Base-by-base conservation (phyloP, 192 early-diverging fungal genomes). In the Linnemannia schmuckeri region DNA sequence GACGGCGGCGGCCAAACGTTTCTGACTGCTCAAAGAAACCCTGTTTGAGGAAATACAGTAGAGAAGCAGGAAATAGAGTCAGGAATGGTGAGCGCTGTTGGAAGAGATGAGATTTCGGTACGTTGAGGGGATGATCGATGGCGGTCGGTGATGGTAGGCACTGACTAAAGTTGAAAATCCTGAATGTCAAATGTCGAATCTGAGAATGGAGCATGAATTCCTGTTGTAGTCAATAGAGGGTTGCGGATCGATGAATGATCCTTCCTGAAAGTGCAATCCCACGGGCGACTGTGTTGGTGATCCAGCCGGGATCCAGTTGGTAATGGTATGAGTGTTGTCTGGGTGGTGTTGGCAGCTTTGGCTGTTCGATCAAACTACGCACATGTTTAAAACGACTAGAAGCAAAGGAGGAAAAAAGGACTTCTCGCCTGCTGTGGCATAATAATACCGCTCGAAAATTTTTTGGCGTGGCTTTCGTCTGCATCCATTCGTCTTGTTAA, bases 1-100 rank as follows among this genome's bases (percentile, higher is more conserved):
- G 90, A 99, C 97, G 91, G 96, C 95, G 83, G 98, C 95, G 77
- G 98, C 98, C 83, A 99, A 93, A 81, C 97, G 95, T 94, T 99
- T 99, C 94, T 99, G 98, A 87, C 92, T 93, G 79, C 90, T 89
- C 83, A 96, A 93, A 90, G 93, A 95, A 87, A 93, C 90, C 95
- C 94, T 96, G 84, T 74, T 38, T 30, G 75, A 76, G 37, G 49
- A 75, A 74, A 72, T 20, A 18, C 49, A 52, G 18, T 5, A 72
- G 66, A 42, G n/a, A 75, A 72, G 30, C 37, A 38, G 44, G 40
- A 54, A 27, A 49, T 40, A 44, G 8, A 22, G 74, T 75, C 74
- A 75, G 74, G 49, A 75, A 38, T 37, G 13, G n/a, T 57, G 6
- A 24, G n/a, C 10, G 27, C 30, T 30, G 4, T 41, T 49, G 54